Evolutionary conservation across 495 filamentous ascomycete species (phyloP), one percentile per base, ranked within the genome.

Genomic region (Durotheca rogersii): DNA sequence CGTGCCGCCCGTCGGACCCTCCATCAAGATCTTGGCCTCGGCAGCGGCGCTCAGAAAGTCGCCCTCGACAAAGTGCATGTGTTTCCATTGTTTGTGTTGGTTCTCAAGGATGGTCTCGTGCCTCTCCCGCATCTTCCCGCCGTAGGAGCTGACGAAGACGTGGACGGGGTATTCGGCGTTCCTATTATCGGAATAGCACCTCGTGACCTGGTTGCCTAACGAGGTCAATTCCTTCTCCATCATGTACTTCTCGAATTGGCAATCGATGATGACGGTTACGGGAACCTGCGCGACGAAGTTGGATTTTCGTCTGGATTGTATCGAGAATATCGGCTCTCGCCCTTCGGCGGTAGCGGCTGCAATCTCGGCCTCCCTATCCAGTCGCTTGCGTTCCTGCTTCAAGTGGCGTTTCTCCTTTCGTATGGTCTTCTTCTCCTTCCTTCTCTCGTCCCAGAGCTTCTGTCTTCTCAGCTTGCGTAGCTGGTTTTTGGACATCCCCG

Each of bases 161-260:
- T 91, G 84, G 2, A 81, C 71, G 23, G 82, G 81, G 59, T 76
- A 89, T 6, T 62, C 65, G 6, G 85, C 74, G 36, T 77, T 80
- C 32, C 75, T 79, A 64, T 95, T 96, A 57, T 94, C 86, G 3
- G 91, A 90, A 72, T 99, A 97, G 54, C 78, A 83, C 15, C 94
- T 76, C 2, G 89, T 93, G 44, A 99, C 68, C 67, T 99, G 93
- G 18, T 79, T 78, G 1, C 77, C 81, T 7, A 98, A 77, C 2
- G 90, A 96, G 6, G 87, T 82, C 12, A 88, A 73, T 62, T 99
- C 94, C 42, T 85, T 81, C 0, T 87, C 82, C 19, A 71, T 73
- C 93, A 99, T 99, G 59, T 92, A 73, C 7, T 87, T 78, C 55
- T 99, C 89, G 55, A 92, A 99, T 51, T 87, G 83, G 66, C 94